Conservation (phyloP, 2,329 filamentous ascomycete species). For the Leptographium radiaticola region DNA sequence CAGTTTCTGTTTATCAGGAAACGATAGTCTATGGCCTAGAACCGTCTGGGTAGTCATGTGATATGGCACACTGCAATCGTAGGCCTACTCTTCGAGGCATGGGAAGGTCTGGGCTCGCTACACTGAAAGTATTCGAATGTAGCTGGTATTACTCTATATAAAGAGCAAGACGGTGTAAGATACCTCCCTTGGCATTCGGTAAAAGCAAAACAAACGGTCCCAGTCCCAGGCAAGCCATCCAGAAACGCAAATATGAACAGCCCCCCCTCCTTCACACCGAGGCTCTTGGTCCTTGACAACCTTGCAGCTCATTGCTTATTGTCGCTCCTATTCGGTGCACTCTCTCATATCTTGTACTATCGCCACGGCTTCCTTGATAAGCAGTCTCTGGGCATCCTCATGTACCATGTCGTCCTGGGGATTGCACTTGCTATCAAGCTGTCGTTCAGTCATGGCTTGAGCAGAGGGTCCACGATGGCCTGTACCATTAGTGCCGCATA, state of each 20-base stretch:
- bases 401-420: not conserved
- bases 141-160: not conserved
- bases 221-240: not conserved
- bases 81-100: not conserved
- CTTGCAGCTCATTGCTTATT: not conserved
- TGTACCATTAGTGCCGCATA: not conserved
- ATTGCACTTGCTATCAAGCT: not conserved
- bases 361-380: not conserved
- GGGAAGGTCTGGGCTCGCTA: not conserved
- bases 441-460: not conserved
- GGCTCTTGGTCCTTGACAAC: not conserved
- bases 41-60: no score
- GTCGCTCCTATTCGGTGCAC: not conserved
- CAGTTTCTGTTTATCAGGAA: not conserved
- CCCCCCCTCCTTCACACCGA: not conserved
- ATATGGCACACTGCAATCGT: not conserved
- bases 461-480: not conserved
- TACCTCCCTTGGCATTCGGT: not conserved
- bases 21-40: not conserved
- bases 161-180: not conserved
- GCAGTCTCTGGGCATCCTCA: not conserved
- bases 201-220: not conserved
- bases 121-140: not conserved
- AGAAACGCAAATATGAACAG: not conserved
- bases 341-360: not conserved